Percentiles rank a stretch among this genome's conserved stretches.
These are phyloP conservation scores for Lasiodiplodia citricola DNA, from an alignment of 2,329 filamentous ascomycete species.

Conservation along the genomic window DNA sequence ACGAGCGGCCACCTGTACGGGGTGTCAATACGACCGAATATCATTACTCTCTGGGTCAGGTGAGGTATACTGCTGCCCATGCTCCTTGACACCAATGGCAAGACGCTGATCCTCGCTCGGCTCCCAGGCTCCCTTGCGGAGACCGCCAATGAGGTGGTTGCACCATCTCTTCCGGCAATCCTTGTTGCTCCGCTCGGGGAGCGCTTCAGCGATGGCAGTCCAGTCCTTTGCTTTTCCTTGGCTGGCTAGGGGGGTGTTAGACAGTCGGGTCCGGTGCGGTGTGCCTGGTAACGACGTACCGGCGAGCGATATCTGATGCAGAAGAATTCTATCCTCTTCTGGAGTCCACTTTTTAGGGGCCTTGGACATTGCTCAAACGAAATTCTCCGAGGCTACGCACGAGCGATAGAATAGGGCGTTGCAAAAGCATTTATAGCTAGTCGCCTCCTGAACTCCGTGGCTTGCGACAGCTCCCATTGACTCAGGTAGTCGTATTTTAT, in stretches of 20 bases:
- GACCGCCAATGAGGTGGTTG: slow-evolving; percentile 34
- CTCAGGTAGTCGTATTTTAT: no score
- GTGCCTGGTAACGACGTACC: neutral
- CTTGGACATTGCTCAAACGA: slow-evolving; percentile 1
- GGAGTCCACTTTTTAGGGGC: slow-evolving; percentile 10
- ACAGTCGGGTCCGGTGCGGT: neutral
- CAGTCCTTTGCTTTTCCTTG: slow-evolving; percentile 2
- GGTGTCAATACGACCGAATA: neutral
- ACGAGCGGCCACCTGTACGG: slow-evolving; percentile 38
- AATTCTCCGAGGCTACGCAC: no score
- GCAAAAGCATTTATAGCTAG: no score
- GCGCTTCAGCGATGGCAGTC: slow-evolving; percentile 30
- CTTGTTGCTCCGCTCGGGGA: slow-evolving; percentile 38
- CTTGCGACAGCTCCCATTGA: no score
- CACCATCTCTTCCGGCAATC: slow-evolving; percentile 42
- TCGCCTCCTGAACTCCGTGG: no score
- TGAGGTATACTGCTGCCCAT: neutral
- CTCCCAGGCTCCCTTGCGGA: slow-evolving; percentile 36
- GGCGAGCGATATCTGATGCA: neutral
- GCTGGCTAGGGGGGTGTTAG: neutral
- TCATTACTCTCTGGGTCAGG: neutral
- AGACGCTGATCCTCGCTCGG: slow-evolving; percentile 23
- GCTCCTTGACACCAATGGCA: neutral
- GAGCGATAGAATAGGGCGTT: no score
- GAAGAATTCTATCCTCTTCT: slow-evolving; percentile 13